A percentile compares a stretch with the other conserved stretches of the same genome.
Conservation (phyloP, 257 asterid genomes). For the Solanum pennellii region DNA sequence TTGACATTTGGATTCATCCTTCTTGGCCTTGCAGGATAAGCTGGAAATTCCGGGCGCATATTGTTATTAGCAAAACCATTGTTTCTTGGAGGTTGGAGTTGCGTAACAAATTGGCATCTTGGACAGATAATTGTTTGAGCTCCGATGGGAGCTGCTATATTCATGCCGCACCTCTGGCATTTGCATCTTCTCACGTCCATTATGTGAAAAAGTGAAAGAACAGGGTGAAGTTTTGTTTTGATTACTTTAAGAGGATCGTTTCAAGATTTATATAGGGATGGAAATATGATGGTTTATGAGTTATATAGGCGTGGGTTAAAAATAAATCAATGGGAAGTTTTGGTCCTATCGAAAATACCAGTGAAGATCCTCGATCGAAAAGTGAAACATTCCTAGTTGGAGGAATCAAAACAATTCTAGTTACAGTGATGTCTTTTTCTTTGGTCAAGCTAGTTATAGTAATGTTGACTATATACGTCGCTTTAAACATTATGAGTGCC, state of each 20-base stretch:
- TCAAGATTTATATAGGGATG: background rate
- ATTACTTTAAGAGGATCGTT: background rate
- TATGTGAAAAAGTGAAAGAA: background rate
- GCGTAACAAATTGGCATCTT: slow-evolving; percentile 22
- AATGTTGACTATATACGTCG: background rate
- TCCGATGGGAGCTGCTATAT: slow-evolving; percentile 18
- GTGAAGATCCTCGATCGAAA: background rate
- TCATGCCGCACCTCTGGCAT: slow-evolving; percentile 45
- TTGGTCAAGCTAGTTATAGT: background rate
- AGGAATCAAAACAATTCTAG: background rate
- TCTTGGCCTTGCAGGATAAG: background rate
- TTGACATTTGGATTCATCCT: background rate
- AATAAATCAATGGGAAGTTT: background rate
- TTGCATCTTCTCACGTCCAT: slow-evolving; percentile 35
- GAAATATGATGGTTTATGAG: background rate
- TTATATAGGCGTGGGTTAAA: background rate
- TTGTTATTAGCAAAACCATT: background rate
- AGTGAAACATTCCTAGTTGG: background rate
- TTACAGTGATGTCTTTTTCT: background rate
- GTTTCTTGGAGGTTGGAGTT: background rate
- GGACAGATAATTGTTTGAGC: slow-evolving; percentile 37
- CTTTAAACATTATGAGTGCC: background rate
- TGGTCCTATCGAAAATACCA: background rate
- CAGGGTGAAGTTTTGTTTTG: background rate
- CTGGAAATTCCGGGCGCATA: background rate